A percentile compares a stretch with the other conserved stretches of the same genome.
Conservation (phyloP, 345 rosid genomes). For the Populus davidiana region DNA sequence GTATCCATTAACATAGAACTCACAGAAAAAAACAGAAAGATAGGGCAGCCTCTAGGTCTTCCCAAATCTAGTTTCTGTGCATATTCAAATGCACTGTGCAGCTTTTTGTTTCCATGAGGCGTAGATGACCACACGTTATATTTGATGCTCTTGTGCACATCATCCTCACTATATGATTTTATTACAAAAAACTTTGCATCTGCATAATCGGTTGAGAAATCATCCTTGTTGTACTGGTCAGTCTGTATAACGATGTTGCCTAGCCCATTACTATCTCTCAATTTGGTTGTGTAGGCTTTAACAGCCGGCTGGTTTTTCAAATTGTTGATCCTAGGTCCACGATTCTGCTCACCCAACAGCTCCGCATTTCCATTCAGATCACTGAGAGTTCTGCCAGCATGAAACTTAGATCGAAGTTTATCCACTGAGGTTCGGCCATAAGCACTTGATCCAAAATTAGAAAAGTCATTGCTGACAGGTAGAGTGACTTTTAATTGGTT, state of each 20-base stretch:
- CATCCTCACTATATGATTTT: conserved; percentile 96
- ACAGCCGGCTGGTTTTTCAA: conserved; percentile 53
- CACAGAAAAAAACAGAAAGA: conserved; percentile 86
- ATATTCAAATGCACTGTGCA: conserved; percentile 72
- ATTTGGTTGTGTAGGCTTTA: conserved; percentile 59
- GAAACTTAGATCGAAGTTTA: conserved; percentile 45
- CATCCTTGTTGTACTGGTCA: conserved; percentile 72
- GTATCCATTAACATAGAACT: conserved; percentile 23
- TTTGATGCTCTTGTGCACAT: conserved; percentile 96
- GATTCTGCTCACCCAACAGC: conserved; percentile 54
- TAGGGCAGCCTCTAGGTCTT: conserved; percentile 57
- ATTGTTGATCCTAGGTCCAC: conserved; percentile 58
- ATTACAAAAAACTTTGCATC: conserved; percentile 82
- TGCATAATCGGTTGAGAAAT: conserved; percentile 52
- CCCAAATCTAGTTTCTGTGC: conserved; percentile 58
- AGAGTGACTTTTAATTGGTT: conserved; percentile 43
- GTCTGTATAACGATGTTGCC: conserved; percentile 59
- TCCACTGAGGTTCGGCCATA: conserved; percentile 37
- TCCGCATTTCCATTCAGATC: conserved; percentile 37
- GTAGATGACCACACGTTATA: conserved; percentile 96
- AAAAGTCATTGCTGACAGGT: conserved; percentile 36
- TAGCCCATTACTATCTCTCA: conserved; percentile 52
- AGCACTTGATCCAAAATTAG: conserved; percentile 43
- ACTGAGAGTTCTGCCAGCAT: conserved; percentile 35
- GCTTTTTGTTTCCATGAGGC: conserved; percentile 88